Base-by-base conservation (phyloP, 768 basidiomycete species). In the Macrocybe gigantea region DNA sequence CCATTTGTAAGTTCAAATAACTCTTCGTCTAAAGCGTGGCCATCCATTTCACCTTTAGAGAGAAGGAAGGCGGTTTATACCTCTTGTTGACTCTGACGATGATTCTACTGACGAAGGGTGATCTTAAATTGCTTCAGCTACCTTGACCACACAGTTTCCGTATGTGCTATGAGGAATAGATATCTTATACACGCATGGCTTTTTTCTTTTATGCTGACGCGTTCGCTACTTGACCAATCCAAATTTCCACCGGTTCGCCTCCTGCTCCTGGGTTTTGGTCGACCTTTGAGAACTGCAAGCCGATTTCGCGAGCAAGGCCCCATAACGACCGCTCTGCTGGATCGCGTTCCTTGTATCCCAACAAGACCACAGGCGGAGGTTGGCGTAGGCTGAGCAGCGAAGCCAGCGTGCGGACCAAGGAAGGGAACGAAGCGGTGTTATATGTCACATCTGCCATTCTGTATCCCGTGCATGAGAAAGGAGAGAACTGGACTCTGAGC, bases 361-460 rank as follows among this genome's bases (percentile, higher is more conserved):
- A 60, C 6, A 94, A 51, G 2, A 94, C 68, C 0, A 73, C 54
- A 0, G 71, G 67, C 3, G 66, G 61, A 29, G 60, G 63, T 29
- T 62, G 38, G 6, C 59, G 57, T 33, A 70, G 49, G 51, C 57
- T 48, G 15, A 82, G 55, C 5, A 93, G 68, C 2, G 64, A 60
- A 5, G 68, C 64, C 15, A 95, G 66, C 0, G 90, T 93, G n/a
- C 67, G 66, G 12, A 91, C 64, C 36, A 95, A 78, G 0, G 85
- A 72, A 2, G 87, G 79, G 63, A 95, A 96, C 1, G 90, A 86
- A 1, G 82, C 68, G 0, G 88, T 90, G 66, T 95, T 95, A 69
- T 94, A 95, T 1, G 91, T 85, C 6, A 94, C 89, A 56, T 96
- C 93, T 9, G 92, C 88, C 82, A 94, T 91, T 38, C 92, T 93